Evolutionary conservation across 257 asterid species (phyloP), one percentile per base, ranked within the genome.

Genomic region (Solanum appendiculatum): DNA sequence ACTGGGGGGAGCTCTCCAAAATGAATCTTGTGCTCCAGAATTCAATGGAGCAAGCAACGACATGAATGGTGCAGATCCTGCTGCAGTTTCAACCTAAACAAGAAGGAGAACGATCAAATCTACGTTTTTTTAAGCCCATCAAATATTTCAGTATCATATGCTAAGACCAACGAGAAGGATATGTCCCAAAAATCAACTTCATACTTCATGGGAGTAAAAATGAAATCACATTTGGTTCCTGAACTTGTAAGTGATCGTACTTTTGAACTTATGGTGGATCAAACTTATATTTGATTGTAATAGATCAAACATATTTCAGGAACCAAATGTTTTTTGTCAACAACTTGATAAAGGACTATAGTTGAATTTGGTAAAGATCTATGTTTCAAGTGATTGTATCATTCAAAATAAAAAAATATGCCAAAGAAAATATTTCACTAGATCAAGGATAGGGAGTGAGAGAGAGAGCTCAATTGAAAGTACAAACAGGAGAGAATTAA

Each of bases 1-100:
- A 91, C 90, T 92, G 14, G 96, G 83, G 12, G 99, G 97, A 91
- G 99, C 98, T 93, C 91, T 95, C 99, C 99, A 97, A 86, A 93
- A 95, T 82, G 95, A 94, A 84, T 93, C 96, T 83, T 83, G 93
- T 78, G 95, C 89, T 85, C 94, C 98, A 78, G 92, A 91, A 91
- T 89, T 88, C 91, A 95, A 86, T 68, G 99, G 98, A 78, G 97
- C 91, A 88, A 97, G 90, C 94, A 97, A 92, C 2, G 99, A 97
- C 87, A 91, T 75, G 75, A 91, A 93, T 36, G 99, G 98, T 66
- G 96, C 97, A 87, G 99, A 95, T 89, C 96, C 98, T 63, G 91
- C 93, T 86, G 98, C 98, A 56, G 98, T 93, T 82, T 95, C 98
- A 86, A 95, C 98, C 99, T 97, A 85, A 88, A 94, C 25, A 88